phyloP scores from a whole-genome alignment of 306 rosid genomes.

The Prunus armeniaca region DNA sequence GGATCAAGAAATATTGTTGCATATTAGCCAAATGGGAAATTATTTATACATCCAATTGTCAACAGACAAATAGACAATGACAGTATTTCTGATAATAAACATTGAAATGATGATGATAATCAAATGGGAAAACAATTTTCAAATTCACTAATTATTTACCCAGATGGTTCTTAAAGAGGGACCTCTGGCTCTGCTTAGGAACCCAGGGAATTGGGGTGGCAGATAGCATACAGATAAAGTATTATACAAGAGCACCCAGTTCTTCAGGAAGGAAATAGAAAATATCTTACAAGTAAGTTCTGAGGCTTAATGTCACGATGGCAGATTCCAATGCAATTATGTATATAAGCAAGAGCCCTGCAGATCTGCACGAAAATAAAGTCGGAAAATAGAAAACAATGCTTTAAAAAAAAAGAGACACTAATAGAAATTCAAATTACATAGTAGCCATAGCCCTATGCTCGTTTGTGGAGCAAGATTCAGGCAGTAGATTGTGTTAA shows the following conservation, averaged over 20 bases:
- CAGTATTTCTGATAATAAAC: no score
- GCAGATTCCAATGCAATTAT: constrained; percentile 92
- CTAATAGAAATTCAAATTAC: background rate
- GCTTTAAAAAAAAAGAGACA: constrained; percentile 15
- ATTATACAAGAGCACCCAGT: background rate
- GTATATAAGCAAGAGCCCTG: constrained; percentile 95
- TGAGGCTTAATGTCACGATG: constrained; percentile 99
- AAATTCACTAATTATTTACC: no score
- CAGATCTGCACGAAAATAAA: constrained; percentile 66
- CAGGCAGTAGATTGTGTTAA: background rate
- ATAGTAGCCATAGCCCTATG: no score
- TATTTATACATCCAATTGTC: background rate
- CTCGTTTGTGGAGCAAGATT: background rate
- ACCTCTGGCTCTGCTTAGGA: background rate
- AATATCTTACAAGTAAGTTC: constrained; percentile 77
- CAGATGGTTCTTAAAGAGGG: background rate
- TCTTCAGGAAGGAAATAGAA: background rate
- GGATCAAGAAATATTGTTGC: background rate
- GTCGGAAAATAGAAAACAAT: background rate
- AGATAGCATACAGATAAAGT: background rate
- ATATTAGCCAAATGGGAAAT: background rate
- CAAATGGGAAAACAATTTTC: no score
- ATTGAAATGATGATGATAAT: no score
- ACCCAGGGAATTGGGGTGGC: background rate
- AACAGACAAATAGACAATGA: background rate